Conservation (phyloP, 352 stramenopile genomes). For the Globisporangium lucens region DNA sequence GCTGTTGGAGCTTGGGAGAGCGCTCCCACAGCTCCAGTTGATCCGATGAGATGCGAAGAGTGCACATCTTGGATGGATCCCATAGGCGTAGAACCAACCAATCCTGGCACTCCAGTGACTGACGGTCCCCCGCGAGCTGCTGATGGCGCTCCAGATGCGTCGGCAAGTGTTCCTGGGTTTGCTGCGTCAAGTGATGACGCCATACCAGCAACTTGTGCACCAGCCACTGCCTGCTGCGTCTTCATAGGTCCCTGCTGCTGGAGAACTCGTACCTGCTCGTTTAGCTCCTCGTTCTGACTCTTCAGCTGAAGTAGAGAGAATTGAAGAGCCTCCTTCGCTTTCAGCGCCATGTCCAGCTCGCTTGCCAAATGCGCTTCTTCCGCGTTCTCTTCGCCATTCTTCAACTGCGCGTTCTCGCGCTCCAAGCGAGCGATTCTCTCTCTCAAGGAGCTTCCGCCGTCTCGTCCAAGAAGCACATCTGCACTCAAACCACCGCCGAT, state of each 20-base stretch:
- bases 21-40: conserved; percentile 1
- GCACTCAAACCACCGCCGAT: conserved; percentile 44
- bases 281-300: conserved; percentile 70
- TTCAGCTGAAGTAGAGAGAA: conserved; percentile 66
- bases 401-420: conserved; percentile 70
- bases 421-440: conserved; percentile 70
- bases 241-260: conserved; percentile 22
- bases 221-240: neutral
- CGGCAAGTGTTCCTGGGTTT: neutral
- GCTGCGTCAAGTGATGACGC: neutral
- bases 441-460: conserved; percentile 51
- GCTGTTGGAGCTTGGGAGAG: conserved; percentile 7
- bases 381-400: conserved; percentile 45
- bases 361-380: conserved; percentile 50
- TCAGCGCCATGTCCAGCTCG: conserved; percentile 76
- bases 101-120: conserved; percentile 13
- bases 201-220: neutral
- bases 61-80: neutral
- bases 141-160: neutral
- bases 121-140: neutral
- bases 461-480: conserved; percentile 60
- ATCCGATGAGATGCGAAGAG: conserved; percentile 10
- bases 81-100: conserved; percentile 1
- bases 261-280: conserved; percentile 51
- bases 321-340: conserved; percentile 73